Conservation (phyloP, 768 basidiomycete genomes). For the Leccinum imitatum region DNA sequence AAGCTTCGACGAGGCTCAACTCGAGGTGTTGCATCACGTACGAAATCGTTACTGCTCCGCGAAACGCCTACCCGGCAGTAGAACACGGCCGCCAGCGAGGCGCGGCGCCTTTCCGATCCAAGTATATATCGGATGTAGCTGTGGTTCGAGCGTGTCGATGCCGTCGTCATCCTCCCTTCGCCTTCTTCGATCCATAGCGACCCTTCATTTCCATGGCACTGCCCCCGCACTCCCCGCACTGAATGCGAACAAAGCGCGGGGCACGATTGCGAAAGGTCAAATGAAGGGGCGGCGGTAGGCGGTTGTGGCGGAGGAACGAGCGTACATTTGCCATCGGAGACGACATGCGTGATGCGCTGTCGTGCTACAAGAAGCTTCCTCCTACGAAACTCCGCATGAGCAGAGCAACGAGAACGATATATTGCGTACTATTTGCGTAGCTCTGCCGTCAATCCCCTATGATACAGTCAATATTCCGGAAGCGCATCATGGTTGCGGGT, state of each 20-base stretch:
- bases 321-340: conserved; percentile 94
- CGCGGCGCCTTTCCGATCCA: conserved; percentile 87
- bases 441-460: conserved; percentile 15
- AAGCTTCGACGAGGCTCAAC: conserved; percentile 88
- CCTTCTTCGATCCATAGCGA: conserved; percentile 87
- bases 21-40: conserved; percentile 94
- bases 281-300: neutral
- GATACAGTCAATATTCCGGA: conserved; percentile 66
- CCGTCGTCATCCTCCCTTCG: conserved; percentile 95
- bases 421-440: conserved; percentile 12
- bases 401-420: neutral
- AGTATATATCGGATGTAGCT: conserved; percentile 82
- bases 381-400: conserved; percentile 16
- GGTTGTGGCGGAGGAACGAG: conserved; percentile 73
- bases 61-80: conserved; percentile 96
- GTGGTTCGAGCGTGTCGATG: conserved; percentile 89
- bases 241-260: conserved; percentile 26
- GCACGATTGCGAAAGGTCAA: neutral
- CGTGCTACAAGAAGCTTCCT: conserved; percentile 29
- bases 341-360: conserved; percentile 84
- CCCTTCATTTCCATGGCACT: conserved; percentile 55
- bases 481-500: conserved; percentile 41
- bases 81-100: conserved; percentile 78
- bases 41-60: conserved; percentile 87
- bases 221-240: conserved; percentile 36